A percentile compares a stretch with the other conserved stretches of the same genome.
Evolutionary conservation across 2,329 filamentous ascomycete species (phyloP).

Genomic region (Cladosporium velox): DNA sequence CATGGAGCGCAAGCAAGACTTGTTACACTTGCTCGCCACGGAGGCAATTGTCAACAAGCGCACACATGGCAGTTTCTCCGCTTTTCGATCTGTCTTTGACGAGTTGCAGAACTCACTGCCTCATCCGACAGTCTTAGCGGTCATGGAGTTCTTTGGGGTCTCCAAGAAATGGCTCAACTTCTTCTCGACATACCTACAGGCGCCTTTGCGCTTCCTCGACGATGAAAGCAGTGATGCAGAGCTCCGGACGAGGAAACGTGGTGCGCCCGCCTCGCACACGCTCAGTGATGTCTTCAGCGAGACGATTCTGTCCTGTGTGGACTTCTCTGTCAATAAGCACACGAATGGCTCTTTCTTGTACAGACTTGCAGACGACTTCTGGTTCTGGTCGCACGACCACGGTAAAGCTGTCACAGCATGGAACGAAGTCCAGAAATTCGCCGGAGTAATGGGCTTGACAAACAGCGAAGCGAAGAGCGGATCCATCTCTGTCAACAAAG

Average conservation of each 20-base stretch:
- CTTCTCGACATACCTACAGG: conserved; percentile 60
- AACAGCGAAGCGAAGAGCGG: conserved; percentile 7
- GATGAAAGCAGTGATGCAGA: conserved; percentile 45
- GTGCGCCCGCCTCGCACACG: conserved; percentile 61
- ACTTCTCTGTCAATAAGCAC: conserved; percentile 63
- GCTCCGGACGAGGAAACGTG: conserved; percentile 54
- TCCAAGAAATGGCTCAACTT: conserved; percentile 59
- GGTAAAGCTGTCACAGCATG: conserved; percentile 59
- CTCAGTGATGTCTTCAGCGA: conserved; percentile 64
- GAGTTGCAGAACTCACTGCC: conserved; percentile 61
- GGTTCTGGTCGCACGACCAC: conserved; percentile 63
- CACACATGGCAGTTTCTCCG: conserved; percentile 53
- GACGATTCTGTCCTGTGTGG: conserved; percentile 63
- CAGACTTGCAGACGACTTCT: conserved; percentile 66
- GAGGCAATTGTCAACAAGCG: conserved; percentile 56
- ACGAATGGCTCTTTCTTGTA: conserved; percentile 59
- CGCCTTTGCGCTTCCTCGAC: conserved; percentile 59
- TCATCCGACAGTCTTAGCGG: conserved; percentile 59
- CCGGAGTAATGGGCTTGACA: not conserved
- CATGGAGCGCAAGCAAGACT: conserved; percentile 55
- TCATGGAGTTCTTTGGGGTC: conserved; percentile 62
- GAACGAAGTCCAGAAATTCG: conserved; percentile 59
- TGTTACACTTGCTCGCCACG: conserved; percentile 59
- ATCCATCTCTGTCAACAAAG: not conserved
- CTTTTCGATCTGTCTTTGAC: conserved; percentile 60